phyloP scores from a whole-genome alignment of 2,329 filamentous ascomycete genomes.

The Exophiala calicioides region DNA sequence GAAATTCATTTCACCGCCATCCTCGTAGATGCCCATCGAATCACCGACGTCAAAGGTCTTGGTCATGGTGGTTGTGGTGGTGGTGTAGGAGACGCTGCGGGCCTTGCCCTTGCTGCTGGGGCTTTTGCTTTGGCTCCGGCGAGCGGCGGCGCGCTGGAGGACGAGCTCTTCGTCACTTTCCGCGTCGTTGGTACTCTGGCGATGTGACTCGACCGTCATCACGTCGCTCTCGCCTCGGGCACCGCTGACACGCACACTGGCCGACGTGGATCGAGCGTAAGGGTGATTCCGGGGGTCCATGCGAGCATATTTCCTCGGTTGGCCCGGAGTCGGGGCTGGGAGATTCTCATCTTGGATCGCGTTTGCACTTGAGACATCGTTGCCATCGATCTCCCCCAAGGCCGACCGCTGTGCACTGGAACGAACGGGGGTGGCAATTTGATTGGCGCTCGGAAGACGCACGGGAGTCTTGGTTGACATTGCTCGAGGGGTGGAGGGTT shows the following conservation, averaged over 20 bases:
- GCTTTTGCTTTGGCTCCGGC: constrained; percentile 34
- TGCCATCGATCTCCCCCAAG: constrained; percentile 90
- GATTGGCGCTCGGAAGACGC: constrained; percentile 61
- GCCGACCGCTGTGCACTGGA: constrained; percentile 64
- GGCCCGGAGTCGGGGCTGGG: constrained; percentile 90
- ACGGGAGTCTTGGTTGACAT: constrained; percentile 61
- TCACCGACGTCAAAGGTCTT: constrained; percentile 29
- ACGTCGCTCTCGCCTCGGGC: constrained; percentile 56
- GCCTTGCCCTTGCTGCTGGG: constrained; percentile 33
- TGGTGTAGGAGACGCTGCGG: constrained; percentile 33
- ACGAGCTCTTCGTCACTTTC: constrained; percentile 84
- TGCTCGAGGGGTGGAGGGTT: constrained; percentile 55
- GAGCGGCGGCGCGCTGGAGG: constrained; percentile 70
- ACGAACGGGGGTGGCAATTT: constrained; percentile 76
- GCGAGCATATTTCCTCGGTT: constrained; percentile 85
- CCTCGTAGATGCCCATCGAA: constrained; percentile 32
- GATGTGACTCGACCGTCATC: constrained; percentile 56
- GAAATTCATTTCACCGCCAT: constrained; percentile 25
- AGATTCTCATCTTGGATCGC: constrained; percentile 85
- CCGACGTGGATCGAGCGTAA: constrained; percentile 62
- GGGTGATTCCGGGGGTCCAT: constrained; percentile 73
- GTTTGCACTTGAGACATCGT: constrained; percentile 55
- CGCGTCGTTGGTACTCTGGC: constrained; percentile 57
- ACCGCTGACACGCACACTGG: constrained; percentile 36
- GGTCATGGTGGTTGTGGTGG: constrained; percentile 31